Percentiles rank a stretch among this genome's conserved stretches.
Conservation (phyloP, 2,329 filamentous ascomycete species). For the Dothidotthia symphoricarpi region DNA sequence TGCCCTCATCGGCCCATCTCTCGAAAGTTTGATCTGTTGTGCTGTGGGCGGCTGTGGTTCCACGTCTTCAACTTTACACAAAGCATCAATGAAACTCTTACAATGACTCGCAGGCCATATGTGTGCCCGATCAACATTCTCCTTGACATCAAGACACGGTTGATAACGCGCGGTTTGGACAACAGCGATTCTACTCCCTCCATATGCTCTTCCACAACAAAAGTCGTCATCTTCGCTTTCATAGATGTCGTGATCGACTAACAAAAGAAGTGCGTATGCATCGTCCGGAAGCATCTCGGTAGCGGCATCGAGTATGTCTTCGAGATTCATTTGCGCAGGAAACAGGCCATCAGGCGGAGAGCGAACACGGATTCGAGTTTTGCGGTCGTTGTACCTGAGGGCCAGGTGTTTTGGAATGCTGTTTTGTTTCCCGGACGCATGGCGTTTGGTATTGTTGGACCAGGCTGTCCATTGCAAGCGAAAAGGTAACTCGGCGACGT, state of each 20-base stretch:
- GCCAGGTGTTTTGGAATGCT: slow-evolving; percentile 44
- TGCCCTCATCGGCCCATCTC: slow-evolving; percentile 11
- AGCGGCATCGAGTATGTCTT: slow-evolving; percentile 60
- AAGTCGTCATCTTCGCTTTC: slow-evolving; percentile 66
- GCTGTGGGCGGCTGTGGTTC: slow-evolving; percentile 10
- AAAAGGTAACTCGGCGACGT: slow-evolving; percentile 47
- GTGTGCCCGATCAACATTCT: slow-evolving; percentile 53
- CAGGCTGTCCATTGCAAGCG: slow-evolving; percentile 52
- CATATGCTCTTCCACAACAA: slow-evolving; percentile 65
- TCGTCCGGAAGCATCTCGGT: slow-evolving; percentile 56
- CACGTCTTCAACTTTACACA: slow-evolving; percentile 37
- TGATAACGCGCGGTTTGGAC: slow-evolving; percentile 63
- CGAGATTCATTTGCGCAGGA: slow-evolving; percentile 56
- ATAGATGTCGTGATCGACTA: slow-evolving; percentile 63
- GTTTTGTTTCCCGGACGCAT: slow-evolving; percentile 1
- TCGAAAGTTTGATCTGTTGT: slow-evolving; percentile 11
- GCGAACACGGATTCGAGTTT: slow-evolving; percentile 55
- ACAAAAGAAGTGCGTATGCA: slow-evolving; percentile 58
- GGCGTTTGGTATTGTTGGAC: slow-evolving; percentile 27
- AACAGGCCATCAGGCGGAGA: slow-evolving; percentile 51
- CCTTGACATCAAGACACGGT: slow-evolving; percentile 46
- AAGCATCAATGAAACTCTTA: slow-evolving; percentile 47
- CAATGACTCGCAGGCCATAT: slow-evolving; percentile 67
- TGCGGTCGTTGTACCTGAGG: slow-evolving; percentile 41
- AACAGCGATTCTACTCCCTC: slow-evolving; percentile 60